Evolutionary conservation across 2,329 filamentous ascomycete genomes (phyloP), one percentile per base, ranked within the genome.

Genomic region (Cordyceps cateniannulata): DNA sequence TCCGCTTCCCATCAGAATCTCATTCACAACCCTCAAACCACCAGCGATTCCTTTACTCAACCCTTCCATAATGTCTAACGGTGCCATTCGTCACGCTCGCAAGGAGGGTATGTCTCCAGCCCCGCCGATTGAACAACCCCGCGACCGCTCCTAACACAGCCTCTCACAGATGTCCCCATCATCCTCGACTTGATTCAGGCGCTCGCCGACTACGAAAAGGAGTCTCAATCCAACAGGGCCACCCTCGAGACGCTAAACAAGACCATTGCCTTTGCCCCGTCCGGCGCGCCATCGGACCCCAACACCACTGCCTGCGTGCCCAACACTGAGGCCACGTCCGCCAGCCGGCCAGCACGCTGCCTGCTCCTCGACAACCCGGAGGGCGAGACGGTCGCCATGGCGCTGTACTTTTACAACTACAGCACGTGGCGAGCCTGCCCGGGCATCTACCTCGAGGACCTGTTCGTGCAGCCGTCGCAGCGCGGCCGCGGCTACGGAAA

Each of bases 341-440:
- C 83, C 2, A 67, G 73, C 5, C 78, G 77, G n/a, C 90, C 88
- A 32, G 89, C 92, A 20, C 89, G 91, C 63, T 93, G 90, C 54
- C 80, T 96, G 38, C 75, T 96, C 10, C 75, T 93, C 59, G 79
- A 80, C 66, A 75, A 81, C 24, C 75, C 79, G 12, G 73, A 76
- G 6, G 73, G 77, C 12, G 70, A 76, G 44, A 72, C 73, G 0
- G 89, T 85, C 0, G 91, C 89, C 52, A 91, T 97, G 83, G 92
- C 92, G 1, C 76, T 97, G 45, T 97, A 92, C 77, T 98, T 96
- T 74, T 92, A 93, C 80, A 98, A 93, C 76, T 98, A 96, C 76
- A 91, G 87, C 70, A 97, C 93, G 0, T 98, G 95, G 95, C 85
- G 89, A 9, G 85, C 89, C n/a, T 84, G 84, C 50, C 85, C 93